A percentile compares a stretch with the other conserved stretches of the same genome.
Conservation (phyloP, 176 grass and related monocot genomes). For the Avena eriantha region DNA sequence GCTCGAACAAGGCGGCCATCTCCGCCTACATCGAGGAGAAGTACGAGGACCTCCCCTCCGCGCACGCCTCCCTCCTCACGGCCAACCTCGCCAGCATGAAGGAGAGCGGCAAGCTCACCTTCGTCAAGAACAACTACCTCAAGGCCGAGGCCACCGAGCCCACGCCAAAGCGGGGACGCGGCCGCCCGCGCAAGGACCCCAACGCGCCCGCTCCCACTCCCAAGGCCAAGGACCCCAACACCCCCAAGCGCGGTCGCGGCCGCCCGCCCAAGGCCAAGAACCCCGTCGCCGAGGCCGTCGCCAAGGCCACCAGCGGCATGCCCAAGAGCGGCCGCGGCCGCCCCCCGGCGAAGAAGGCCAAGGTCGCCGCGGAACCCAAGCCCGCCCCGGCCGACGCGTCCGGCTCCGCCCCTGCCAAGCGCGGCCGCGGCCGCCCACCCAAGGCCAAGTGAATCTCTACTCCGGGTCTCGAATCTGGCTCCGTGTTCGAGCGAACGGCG, state of each 20-base stretch:
- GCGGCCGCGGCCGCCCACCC: slow-evolving; percentile 72
- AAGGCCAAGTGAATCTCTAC: slow-evolving; percentile 46
- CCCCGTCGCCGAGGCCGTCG: slow-evolving; percentile 31
- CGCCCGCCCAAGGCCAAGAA: slow-evolving; percentile 63
- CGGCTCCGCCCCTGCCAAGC: slow-evolving; percentile 47
- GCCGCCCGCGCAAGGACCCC: slow-evolving; percentile 66
- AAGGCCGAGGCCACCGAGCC: slow-evolving; percentile 28
- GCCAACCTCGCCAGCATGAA: slow-evolving; percentile 78
- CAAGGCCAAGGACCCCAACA: slow-evolving; percentile 23
- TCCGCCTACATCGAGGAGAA: slow-evolving; percentile 67
- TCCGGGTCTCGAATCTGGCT: slow-evolving; percentile 1
- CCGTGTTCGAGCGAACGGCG: background rate
- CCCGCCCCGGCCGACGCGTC: background rate
- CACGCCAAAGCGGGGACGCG: slow-evolving; percentile 65
- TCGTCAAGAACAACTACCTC: slow-evolving; percentile 64
- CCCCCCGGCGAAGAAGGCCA: slow-evolving; percentile 60
- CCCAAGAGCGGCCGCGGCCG: slow-evolving; percentile 53
- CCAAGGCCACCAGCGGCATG: slow-evolving; percentile 57
- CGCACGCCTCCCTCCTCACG: slow-evolving; percentile 56
- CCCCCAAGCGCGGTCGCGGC: slow-evolving; percentile 27
- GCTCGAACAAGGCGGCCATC: slow-evolving; percentile 72
- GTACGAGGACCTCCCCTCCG: slow-evolving; percentile 48
- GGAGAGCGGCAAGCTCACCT: slow-evolving; percentile 58
- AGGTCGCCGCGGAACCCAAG: background rate
- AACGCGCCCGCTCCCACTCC: background rate